Percentiles rank a stretch among this genome's conserved stretches.
Conservation (phyloP, 164 flowering plant genomes). For the Stephania cephalantha region DNA sequence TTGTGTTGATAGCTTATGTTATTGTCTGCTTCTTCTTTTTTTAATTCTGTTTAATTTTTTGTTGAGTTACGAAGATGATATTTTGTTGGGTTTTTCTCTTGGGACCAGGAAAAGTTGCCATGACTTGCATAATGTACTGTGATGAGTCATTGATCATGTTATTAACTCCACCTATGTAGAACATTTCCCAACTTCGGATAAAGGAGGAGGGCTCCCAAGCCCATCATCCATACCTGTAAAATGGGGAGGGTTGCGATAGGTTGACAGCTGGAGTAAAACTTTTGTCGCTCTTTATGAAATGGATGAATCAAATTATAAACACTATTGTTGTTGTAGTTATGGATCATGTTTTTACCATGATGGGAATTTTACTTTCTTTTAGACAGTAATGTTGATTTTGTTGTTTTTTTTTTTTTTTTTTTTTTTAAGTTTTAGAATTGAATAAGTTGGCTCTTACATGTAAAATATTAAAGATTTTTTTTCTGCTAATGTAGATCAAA, state of each 20-base stretch:
- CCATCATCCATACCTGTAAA: too few relatives aligned
- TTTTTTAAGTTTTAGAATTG: not conserved
- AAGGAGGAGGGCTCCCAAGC: too few relatives aligned
- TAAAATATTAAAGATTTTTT: not conserved
- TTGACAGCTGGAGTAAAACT: too few relatives aligned
- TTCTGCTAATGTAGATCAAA: not conserved
- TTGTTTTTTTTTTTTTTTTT: not conserved
- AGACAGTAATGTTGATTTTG: not conserved
- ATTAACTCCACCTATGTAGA: too few relatives aligned
- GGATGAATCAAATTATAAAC: too few relatives aligned
- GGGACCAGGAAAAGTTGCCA: not conserved
- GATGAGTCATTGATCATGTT: not conserved
- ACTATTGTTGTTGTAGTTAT: too few relatives aligned
- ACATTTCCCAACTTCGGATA: too few relatives aligned
- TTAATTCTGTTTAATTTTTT: not conserved
- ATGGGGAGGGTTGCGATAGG: too few relatives aligned
- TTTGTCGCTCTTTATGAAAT: too few relatives aligned
- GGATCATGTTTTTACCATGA: not conserved
- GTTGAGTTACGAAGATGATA: not conserved
- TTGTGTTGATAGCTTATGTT: not conserved
- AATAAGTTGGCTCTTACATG: not conserved
- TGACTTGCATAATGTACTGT: not conserved
- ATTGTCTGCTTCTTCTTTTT: not conserved
- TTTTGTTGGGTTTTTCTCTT: not conserved
- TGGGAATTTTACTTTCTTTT: not conserved